Evolutionary conservation across 2,329 filamentous ascomycete species (phyloP).

Genomic region (Plectosphaerella sp.): DNA sequence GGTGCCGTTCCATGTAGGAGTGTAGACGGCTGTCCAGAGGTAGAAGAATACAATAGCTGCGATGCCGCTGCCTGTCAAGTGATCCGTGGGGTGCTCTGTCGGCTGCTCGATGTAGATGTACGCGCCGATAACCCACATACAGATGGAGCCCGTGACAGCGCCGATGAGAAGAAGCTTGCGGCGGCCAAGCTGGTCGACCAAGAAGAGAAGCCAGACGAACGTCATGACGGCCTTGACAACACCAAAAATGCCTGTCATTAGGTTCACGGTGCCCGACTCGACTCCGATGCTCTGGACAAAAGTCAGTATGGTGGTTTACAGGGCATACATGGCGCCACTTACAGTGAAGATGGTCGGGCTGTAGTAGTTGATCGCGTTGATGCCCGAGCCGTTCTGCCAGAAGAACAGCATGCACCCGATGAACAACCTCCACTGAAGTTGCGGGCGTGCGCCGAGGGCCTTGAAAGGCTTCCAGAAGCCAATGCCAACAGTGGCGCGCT

Average conservation of each 20-base stretch:
- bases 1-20: constrained; percentile 54
- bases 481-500: constrained; percentile 46
- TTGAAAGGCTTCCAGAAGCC: constrained; percentile 59
- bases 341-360: constrained; percentile 56
- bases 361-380: constrained; percentile 64
- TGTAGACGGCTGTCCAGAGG: constrained; percentile 52
- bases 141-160: constrained; percentile 51
- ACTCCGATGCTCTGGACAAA: constrained; percentile 7
- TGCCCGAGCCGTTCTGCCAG: constrained; percentile 63
- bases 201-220: constrained; percentile 58
- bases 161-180: constrained; percentile 54
- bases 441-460: constrained; percentile 39
- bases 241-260: constrained; percentile 65
- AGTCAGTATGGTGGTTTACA: background rate
- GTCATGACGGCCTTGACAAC: constrained; percentile 63
- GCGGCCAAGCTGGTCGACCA: constrained; percentile 51
- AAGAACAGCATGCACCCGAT: constrained; percentile 62
- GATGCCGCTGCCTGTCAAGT: constrained; percentile 41
- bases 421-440: constrained; percentile 55
- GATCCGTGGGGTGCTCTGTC: constrained; percentile 22
- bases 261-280: constrained; percentile 12
- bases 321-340: background rate
- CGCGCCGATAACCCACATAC: constrained; percentile 57
- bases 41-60: constrained; percentile 64
- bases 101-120: constrained; percentile 43